These are phyloP conservation scores for Globisporangium emineosum DNA, from an alignment of 352 stramenopile genomes.

Conservation along the genomic window DNA sequence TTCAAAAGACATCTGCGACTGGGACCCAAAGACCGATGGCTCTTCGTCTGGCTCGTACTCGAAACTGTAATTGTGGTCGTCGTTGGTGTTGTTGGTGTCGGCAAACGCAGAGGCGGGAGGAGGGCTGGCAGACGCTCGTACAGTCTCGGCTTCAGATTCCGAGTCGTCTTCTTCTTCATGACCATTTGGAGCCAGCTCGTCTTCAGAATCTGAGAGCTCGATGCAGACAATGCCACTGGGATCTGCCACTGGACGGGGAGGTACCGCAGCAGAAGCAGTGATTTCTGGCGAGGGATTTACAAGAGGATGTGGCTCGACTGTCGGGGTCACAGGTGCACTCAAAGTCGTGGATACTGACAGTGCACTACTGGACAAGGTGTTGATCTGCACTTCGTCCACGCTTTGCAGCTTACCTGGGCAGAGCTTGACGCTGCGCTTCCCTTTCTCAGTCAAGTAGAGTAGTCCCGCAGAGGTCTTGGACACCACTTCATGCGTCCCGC, in stretches of 20 bases:
- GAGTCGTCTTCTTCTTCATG: background rate
- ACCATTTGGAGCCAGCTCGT: background rate
- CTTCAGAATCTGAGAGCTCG: conserved; percentile 45
- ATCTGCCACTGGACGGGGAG: background rate
- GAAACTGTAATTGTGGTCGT: conserved; percentile 3
- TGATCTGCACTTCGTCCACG: background rate
- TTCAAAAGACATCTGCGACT: background rate
- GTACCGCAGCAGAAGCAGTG: background rate
- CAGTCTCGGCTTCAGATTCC: conserved; percentile 18
- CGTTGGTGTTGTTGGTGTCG: background rate
- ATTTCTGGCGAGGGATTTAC: background rate
- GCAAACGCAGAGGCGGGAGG: background rate
- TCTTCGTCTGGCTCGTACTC: conserved; percentile 18
- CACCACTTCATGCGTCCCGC: conserved; percentile 59
- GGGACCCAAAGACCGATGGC: background rate
- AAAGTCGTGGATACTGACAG: background rate
- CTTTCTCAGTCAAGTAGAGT: conserved; percentile 59
- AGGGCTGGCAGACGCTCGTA: conserved; percentile 13
- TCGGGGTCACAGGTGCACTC: background rate
- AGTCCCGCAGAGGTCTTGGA: conserved; percentile 33
- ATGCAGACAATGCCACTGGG: conserved; percentile 24
- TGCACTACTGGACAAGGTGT: background rate
- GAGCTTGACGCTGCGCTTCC: conserved; percentile 39
- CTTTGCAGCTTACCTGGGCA: conserved; percentile 33
- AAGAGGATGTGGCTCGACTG: background rate